Evolutionary conservation across 768 basidiomycete species (phyloP), one percentile per base, ranked within the genome.

Genomic region (Pleurotus tuoliensis): DNA sequence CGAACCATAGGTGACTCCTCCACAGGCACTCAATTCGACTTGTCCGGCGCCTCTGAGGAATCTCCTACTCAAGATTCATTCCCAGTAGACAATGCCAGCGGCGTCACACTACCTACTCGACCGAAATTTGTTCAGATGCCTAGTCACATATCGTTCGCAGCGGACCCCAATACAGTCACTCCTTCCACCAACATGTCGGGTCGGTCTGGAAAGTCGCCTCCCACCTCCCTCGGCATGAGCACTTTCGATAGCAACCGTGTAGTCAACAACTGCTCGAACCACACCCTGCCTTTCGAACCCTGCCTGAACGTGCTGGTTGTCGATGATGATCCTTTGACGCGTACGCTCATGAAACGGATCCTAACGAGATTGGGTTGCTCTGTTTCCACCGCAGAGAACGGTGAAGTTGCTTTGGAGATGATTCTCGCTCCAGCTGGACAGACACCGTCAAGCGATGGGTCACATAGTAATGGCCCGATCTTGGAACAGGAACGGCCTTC

Each of bases 311-410:
- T 90, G 46, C 76, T 92, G 16, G 89, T 93, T 3, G 92, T 93
- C 0, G 92, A 93, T 62, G 90, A 94, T 64, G 93, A 95, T 67
- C 70, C 78, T 9, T 69, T 94, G 54, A 94, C 93, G 51, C 81
- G 92, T 50, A 84, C 80, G 50, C 73, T 94, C 58, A 93, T 94
- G 92, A 80, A 77, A 58, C 79, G 91, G 20, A 82, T 92, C 68
- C 74, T 94, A 43, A 80, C 81, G n/a, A 78, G 91, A 37, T 74
- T 94, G 1, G 91, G 92, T 1, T 93, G 91, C 68, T 69, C 69
- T 27, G 91, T 94, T n/a, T 75, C 82, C 12, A 84, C 83, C 15
- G 92, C 93, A 9, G 90, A 94, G 72, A 92, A 95, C 64, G 93
- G 93, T 5, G 82, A 87, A 64, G 67, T 86, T 37, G 91, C 90